Conservation (phyloP, 768 basidiomycete genomes). For the Suillus spraguei region DNA sequence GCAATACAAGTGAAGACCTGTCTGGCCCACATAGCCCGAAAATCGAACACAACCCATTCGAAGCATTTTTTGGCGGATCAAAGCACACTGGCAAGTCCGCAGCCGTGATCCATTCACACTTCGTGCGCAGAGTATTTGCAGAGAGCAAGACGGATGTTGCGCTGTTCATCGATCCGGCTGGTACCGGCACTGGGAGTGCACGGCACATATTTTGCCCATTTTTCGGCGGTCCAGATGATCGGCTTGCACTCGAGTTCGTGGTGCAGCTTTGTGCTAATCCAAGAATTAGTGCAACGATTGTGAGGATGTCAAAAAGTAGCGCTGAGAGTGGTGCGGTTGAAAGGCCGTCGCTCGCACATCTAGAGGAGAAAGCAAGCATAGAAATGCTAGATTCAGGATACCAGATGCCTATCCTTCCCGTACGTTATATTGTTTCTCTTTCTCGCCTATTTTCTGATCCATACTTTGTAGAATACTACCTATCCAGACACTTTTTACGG, state of each 20-base stretch:
- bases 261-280: constrained; percentile 75
- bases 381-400: constrained; percentile 27
- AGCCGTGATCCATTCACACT: constrained; percentile 73
- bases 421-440: constrained; percentile 15
- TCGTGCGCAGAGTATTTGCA: constrained; percentile 81
- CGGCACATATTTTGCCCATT: constrained; percentile 85
- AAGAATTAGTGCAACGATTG: constrained; percentile 68
- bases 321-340: constrained; percentile 54
- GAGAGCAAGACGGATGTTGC: constrained; percentile 76
- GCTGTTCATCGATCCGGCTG: constrained; percentile 78
- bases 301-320: constrained; percentile 53
- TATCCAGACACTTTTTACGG: constrained; percentile 78
- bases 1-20: constrained; percentile 32
- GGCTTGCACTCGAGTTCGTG: constrained; percentile 78
- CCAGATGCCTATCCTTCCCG: constrained; percentile 5
- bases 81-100: constrained; percentile 49
- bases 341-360: constrained; percentile 53
- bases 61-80: constrained; percentile 67
- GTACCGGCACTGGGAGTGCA: constrained; percentile 27
- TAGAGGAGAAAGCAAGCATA: constrained; percentile 52
- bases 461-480: constrained; percentile 41
- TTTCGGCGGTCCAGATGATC: constrained; percentile 94
- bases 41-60: constrained; percentile 65
- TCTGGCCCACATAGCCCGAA: constrained; percentile 18
- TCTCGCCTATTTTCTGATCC: constrained; percentile 10